Conservation (phyloP, 129 eudicot species). For the Ambrosia trifida region DNA sequence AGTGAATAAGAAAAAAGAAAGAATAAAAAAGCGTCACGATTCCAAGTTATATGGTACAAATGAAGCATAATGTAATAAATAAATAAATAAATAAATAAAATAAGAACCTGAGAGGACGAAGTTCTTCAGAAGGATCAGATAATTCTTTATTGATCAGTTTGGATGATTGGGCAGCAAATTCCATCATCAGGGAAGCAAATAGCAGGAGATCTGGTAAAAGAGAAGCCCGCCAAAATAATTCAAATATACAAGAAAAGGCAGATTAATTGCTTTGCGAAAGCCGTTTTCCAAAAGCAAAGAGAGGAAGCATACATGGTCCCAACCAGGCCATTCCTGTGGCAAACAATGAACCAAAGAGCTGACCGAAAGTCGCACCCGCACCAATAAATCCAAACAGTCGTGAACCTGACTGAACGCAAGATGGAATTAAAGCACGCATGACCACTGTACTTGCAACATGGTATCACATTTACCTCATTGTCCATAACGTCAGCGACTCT, state of each 20-base stretch:
- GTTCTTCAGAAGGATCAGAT: constrained; percentile 57
- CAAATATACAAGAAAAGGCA: background rate
- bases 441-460: constrained; percentile 11
- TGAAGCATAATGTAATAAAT: constrained; percentile 1
- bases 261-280: constrained; percentile 11
- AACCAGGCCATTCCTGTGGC: constrained; percentile 97
- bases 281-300: background rate
- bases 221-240: constrained; percentile 16
- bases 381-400: constrained; percentile 99
- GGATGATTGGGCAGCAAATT: constrained; percentile 91
- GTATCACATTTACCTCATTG: constrained; percentile 63
- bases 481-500: constrained; percentile 97
- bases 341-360: constrained; percentile 91
- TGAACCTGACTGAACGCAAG: constrained; percentile 95
- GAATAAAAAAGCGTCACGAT: background rate
- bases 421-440: constrained; percentile 39
- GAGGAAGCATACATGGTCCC: constrained; percentile 82
- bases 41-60: background rate
- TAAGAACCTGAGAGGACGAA: constrained; percentile 52
- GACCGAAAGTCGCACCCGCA: constrained; percentile 97
- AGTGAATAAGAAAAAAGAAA: constrained; percentile 22
- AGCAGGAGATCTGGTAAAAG: constrained; percentile 71
- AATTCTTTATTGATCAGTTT: constrained; percentile 65
- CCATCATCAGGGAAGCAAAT: constrained; percentile 86
- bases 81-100: background rate